Base-by-base conservation (phyloP, 192 early-diverging fungal genomes). In the Coemansia sp. region DNA sequence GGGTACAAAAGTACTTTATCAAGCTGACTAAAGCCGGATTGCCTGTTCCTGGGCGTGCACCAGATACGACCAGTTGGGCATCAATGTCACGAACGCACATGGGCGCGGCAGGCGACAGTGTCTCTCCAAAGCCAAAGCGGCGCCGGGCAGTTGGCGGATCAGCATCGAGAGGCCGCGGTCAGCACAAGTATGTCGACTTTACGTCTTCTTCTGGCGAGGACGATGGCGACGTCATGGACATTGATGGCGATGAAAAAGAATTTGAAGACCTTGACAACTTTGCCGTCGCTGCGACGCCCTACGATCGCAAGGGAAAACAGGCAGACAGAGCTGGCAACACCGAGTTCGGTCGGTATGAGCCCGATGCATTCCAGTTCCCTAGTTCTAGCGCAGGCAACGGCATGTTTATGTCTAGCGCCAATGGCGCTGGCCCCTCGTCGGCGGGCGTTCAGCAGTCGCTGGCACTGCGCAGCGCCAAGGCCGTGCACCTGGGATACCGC, bases 1-100 rank as follows among this genome's bases (percentile, higher is more conserved):
- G 90, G 44, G 88, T 93, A 27, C 91, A 93, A 83, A 93, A 93
- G 72, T 91, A 93, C 74, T 91, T 91, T 78, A 91, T 91, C 80
- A 93, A 93, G 74, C 70, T 93, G 47, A 86, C 86, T n/a, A 91
- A 91, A 55, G 80, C 85, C 31, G 91, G 91, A 6, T 67, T 93
- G 54, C 90, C 90, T 27, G 88, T 91, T 22, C 90, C 91, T 27
- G 91, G 90, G 29, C 64, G 87, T 6, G 87, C 85, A 40, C 88
- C 87, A 24, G 86, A 88, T 67, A 87, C 89, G 7, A 70, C 76
- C 63, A 68, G 68, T 62, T 78, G 76, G 76, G 57, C 66, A 52
- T 63, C 74, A 29, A 36, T 66, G 67, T 59, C 60, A 73, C 63
- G 72, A 68, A 52, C 62, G 38, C 61, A 22, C 15, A 33, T 8